A percentile compares a stretch with the other conserved stretches of the same genome.
Conservation (phyloP, 345 rosid genomes). For the Heritiera littoralis region DNA sequence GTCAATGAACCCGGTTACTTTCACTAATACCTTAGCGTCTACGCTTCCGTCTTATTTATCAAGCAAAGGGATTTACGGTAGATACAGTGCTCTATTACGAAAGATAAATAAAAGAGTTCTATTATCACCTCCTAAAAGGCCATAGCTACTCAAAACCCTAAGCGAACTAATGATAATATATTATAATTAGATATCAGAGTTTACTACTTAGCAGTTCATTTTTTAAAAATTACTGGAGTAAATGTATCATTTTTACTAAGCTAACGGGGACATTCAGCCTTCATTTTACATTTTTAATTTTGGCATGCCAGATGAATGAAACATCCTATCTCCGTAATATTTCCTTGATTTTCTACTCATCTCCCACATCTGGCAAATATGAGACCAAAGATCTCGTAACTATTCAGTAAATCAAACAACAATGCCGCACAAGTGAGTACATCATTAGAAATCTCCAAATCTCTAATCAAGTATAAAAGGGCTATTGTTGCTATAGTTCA, state of each 20-base stretch:
- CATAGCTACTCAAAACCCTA: neutral
- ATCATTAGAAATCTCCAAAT: neutral
- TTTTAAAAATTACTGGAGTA: neutral
- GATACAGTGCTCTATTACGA: neutral
- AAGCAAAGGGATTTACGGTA: neutral
- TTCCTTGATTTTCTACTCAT: constrained; percentile 2
- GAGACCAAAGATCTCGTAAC: neutral
- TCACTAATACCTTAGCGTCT: neutral
- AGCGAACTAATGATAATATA: neutral
- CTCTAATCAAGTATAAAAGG: neutral
- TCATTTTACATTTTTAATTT: neutral
- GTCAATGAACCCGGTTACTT: neutral
- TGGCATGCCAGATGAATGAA: neutral
- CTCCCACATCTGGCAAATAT: neutral
- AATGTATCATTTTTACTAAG: neutral
- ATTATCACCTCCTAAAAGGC: neutral
- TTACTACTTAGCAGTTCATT: neutral
- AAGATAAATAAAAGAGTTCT: neutral
- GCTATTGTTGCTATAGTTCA: neutral
- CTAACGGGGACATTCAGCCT: neutral
- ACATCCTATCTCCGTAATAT: neutral
- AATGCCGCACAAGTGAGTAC: no score
- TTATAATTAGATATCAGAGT: neutral
- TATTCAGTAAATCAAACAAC: neutral
- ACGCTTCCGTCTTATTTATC: neutral